Base-by-base conservation (phyloP, 2,329 filamentous ascomycete genomes). In the Ophiostoma triangulosporum region DNA sequence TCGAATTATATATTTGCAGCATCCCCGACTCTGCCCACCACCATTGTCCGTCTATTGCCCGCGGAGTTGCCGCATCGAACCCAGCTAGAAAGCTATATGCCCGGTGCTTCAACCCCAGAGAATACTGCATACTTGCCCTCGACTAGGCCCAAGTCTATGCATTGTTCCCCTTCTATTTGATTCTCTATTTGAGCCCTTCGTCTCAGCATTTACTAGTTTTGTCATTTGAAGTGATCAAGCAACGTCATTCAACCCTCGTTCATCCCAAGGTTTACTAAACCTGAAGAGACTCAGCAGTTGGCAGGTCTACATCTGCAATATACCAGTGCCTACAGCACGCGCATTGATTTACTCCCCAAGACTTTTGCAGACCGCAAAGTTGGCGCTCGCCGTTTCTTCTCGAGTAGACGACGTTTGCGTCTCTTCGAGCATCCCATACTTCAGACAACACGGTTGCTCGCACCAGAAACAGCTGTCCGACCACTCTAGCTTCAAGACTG, bases 311-410 rank as follows among this genome's bases (percentile, higher is more conserved):
- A 26, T 17, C 38, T 43, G 20, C 38, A 43, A 43, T 26, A 43
- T 12, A 14, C 20, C 2, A 11, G 20, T 43, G 3, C 20, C 24
- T 43, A 20, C 4, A 26, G 14, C 38, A 43, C 38, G 38, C 38
- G 15, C 38, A 24, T 43, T 20, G 9, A 43, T 3, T 6, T 12
- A 32, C 11, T 4, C 32, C 17, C 29, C 3, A 32, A 17, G 5
- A 24, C 29, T 17, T 15, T 14, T 45, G 14, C 31, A 46, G 17
- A 33, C 43, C 57, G 55, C 15, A 51, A 58, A 38, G 53, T 58
- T 59, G 57, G 56, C 57, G 56, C 54, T 59, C 51, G 43, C 54
- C 33, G 48, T 54, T n/a, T 31, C 46, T 6, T 40, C 52, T n/a
- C 56, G 33, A 33, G 51, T 38, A 27, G 51, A 57, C 51, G 29